phyloP scores from a whole-genome alignment of 768 basidiomycete genomes.

The Termitomyces sp. region DNA sequence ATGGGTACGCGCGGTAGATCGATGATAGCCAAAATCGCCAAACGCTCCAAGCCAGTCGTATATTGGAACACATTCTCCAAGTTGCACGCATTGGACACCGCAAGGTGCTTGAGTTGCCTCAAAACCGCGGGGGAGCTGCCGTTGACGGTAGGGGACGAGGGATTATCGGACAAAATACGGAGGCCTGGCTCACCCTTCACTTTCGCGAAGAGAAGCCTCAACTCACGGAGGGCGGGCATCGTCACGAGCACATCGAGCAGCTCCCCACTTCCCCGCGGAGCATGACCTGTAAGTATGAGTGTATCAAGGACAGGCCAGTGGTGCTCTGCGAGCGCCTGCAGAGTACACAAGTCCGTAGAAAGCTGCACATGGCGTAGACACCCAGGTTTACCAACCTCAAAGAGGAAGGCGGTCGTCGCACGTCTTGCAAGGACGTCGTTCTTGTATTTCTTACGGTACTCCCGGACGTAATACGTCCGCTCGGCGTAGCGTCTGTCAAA shows the following conservation, averaged over 20 bases:
- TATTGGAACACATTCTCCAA: conserved; percentile 23
- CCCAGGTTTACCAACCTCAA: conserved; percentile 24
- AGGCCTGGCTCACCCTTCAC: conserved; percentile 21
- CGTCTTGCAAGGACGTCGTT: conserved; percentile 26
- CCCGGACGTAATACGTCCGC: conserved; percentile 27
- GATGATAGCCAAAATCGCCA: conserved; percentile 31
- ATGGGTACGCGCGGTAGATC: conserved; percentile 30
- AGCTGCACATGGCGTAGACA: conserved; percentile 30
- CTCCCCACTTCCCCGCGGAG: conserved; percentile 20
- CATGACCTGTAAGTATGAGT: conserved; percentile 33
- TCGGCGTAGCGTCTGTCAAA: conserved; percentile 30
- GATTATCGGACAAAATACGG: conserved; percentile 17
- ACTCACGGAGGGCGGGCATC: conserved; percentile 29
- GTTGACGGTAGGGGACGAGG: conserved; percentile 10
- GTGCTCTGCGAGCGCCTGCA: conserved; percentile 23
- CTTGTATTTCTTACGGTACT: conserved; percentile 32
- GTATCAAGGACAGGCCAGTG: conserved; percentile 32
- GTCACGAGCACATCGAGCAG: conserved; percentile 26
- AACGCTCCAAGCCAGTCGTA: conserved; percentile 22
- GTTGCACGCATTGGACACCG: conserved; percentile 32
- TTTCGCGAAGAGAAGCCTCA: conserved; percentile 29
- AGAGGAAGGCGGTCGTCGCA: conserved; percentile 23
- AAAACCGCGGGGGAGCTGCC: conserved; percentile 19
- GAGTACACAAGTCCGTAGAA: conserved; percentile 28
- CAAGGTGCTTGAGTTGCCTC: conserved; percentile 25